Evolutionary conservation across 345 rosid genomes (phyloP).

Genomic region (Geranium brycei): DNA sequence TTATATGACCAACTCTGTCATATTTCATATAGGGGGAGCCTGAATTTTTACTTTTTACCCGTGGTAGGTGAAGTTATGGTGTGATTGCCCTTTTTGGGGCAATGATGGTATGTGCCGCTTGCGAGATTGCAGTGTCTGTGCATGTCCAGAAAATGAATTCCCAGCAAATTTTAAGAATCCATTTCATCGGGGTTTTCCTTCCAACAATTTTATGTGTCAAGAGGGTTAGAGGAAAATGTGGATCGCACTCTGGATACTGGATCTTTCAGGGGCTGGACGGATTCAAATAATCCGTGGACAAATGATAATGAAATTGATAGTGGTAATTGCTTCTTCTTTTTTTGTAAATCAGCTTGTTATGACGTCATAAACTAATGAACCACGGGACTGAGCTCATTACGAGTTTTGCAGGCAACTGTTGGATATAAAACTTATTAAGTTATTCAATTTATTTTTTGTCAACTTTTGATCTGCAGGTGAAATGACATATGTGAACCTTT

Average conservation of each 20-base stretch:
- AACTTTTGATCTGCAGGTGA: conserved; percentile 39
- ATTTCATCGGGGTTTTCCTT: conserved; percentile 33
- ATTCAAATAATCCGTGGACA: conserved; percentile 91
- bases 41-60: neutral
- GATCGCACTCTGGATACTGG: conserved; percentile 68
- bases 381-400: too few relatives aligned
- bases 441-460: neutral
- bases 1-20: too few relatives aligned
- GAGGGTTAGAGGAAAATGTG: conserved; percentile 87
- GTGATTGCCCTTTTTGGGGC: conserved; percentile 93
- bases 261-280: conserved; percentile 81
- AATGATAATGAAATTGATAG: conserved; percentile 85
- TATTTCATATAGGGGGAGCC: too few relatives aligned
- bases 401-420: too few relatives aligned
- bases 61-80: conserved; percentile 78
- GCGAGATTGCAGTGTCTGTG: conserved; percentile 93
- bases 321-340: conserved; percentile 25
- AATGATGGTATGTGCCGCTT: conserved; percentile 92
- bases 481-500: conserved; percentile 88
- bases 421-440: neutral
- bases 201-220: conserved; percentile 63
- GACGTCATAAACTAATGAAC: too few relatives aligned
- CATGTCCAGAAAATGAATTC: conserved; percentile 86
- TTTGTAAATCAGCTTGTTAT: neutral
- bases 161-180: conserved; percentile 65